Base-by-base conservation (phyloP, 164 flowering plant genomes). In the Cinnamomum chago region DNA sequence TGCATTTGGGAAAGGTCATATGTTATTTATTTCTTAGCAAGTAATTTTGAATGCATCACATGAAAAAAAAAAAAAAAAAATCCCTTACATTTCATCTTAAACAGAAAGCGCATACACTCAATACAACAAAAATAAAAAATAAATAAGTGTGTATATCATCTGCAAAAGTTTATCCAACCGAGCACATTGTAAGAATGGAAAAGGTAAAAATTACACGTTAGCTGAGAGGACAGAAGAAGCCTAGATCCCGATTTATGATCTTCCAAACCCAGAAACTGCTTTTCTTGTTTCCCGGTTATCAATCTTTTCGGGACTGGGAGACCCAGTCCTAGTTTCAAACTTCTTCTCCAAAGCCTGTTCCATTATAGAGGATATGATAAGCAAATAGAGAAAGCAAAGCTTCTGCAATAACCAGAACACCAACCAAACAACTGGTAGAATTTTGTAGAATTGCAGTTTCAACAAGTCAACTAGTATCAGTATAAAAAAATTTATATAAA, bases 301-400 rank as follows among this genome's bases (percentile, higher is more conserved):
- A 75, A 92, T 76, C 81, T 76, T 89, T 82, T 95, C 99, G 66
- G 99, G 99, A 80, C 92, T 90, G 17, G 90, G 87, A 24, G 81
- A 55, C 70, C 96, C 97, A 73, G 97, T 93, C 76, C 24, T 84
- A 13, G 84, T 84, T 81, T 93, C 98, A 58, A 85, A 92, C 81
- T 90, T 90, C 83, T 86, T 89, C 80, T 95, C 99, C 79, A 95
- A 76, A 40, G 89, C 92, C 99, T 95, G 87, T 27, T n/a, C 70
- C 33, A 74, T 62, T 33, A 79, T 14, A 70, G 65, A 50, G 51
- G 76, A 23, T 25, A 58, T 9, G 25, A 12, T 62, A 50, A 67
- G 40, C 52, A 55, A 58, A n/a, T 9, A 52, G 58, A 33, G 24
- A 62, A 52, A 15, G 67, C 20, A 7, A n/a, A 18, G 18, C 22